These are phyloP conservation scores for Chytridium lagenaria DNA, from an alignment of 371 early-diverging fungal genomes.

Conservation along the genomic window DNA sequence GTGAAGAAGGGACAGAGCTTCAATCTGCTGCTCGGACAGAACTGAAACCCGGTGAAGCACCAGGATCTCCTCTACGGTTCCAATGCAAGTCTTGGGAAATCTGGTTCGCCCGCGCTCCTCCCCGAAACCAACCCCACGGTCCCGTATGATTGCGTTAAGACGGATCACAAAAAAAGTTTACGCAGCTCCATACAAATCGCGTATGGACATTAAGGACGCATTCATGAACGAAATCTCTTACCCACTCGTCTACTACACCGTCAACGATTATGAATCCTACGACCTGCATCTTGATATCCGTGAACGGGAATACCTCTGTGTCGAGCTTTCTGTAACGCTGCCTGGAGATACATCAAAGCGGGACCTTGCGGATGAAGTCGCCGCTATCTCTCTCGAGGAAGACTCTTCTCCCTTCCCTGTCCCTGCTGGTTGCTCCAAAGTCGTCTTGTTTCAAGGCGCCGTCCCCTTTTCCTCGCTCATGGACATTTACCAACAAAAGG, in stretches of 20 bases:
- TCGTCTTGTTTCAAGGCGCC: slow-evolving; percentile 82
- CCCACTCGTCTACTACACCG: slow-evolving; percentile 82
- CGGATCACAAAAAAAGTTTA: slow-evolving; percentile 77
- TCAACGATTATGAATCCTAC: slow-evolving; percentile 75
- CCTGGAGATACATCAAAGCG: slow-evolving; percentile 37
- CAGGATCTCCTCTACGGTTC: slow-evolving; percentile 3
- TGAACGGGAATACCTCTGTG: slow-evolving; percentile 80
- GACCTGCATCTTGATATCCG: slow-evolving; percentile 76
- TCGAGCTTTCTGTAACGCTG: slow-evolving; percentile 70
- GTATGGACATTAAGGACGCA: slow-evolving; percentile 80
- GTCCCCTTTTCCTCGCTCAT: slow-evolving; percentile 70
- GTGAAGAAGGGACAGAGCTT: slow-evolving; percentile 13
- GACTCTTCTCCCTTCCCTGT: slow-evolving; percentile 55
- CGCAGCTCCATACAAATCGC: slow-evolving; percentile 79
- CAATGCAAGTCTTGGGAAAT: slow-evolving; percentile 4
- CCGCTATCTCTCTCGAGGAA: slow-evolving; percentile 46
- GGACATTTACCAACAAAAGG: slow-evolving; percentile 74
- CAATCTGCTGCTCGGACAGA: not conserved
- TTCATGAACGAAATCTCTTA: slow-evolving; percentile 79
- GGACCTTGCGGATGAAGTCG: slow-evolving; percentile 42
- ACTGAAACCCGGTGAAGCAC: not conserved
- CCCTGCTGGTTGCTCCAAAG: slow-evolving; percentile 59
- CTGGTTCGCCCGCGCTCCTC: slow-evolving; percentile 5
- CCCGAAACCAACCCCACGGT: slow-evolving; percentile 19
- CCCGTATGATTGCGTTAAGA: slow-evolving; percentile 61